phyloP scores from a whole-genome alignment of 768 basidiomycete genomes.

The Auricularia auricula-judae region DNA sequence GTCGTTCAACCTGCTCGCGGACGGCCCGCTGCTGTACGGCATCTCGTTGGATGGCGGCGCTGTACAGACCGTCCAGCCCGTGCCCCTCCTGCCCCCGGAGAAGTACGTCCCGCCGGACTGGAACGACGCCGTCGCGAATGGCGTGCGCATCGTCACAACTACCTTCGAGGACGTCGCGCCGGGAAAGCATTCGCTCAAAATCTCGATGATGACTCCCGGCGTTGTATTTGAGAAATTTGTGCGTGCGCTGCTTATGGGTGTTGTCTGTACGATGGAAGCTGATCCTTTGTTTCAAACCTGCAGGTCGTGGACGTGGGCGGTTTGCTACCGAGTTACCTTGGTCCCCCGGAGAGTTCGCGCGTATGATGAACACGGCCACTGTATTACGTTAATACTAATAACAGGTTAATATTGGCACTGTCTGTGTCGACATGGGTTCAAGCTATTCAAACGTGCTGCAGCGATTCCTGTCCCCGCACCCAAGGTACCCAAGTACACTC shows the following conservation, averaged over 20 bases:
- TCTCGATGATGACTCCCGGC: constrained; percentile 48
- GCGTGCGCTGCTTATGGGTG: constrained; percentile 6
- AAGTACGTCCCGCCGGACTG: constrained; percentile 39
- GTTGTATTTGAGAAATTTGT: constrained; percentile 56
- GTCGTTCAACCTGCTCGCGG: constrained; percentile 40
- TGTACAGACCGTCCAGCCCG: constrained; percentile 5
- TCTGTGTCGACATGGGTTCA: no score
- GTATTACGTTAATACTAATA: neutral
- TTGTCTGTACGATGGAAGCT: neutral
- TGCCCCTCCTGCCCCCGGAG: constrained; percentile 30
- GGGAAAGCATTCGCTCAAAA: constrained; percentile 51
- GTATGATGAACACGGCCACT: constrained; percentile 6
- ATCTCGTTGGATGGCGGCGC: constrained; percentile 37
- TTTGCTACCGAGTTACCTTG: constrained; percentile 44
- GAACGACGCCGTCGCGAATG: constrained; percentile 45
- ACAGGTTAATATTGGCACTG: no score
- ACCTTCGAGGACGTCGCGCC: constrained; percentile 30
- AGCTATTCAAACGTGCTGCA: no score
- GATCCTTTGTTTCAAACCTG: neutral
- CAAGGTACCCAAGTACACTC: no score
- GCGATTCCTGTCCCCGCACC: no score
- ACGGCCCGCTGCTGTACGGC: constrained; percentile 39
- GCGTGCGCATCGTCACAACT: constrained; percentile 31
- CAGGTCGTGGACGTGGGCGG: constrained; percentile 40
- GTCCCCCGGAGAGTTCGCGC: constrained; percentile 45